Conservation (phyloP, 345 rosid genomes). For the Lumnitzera littorea region DNA sequence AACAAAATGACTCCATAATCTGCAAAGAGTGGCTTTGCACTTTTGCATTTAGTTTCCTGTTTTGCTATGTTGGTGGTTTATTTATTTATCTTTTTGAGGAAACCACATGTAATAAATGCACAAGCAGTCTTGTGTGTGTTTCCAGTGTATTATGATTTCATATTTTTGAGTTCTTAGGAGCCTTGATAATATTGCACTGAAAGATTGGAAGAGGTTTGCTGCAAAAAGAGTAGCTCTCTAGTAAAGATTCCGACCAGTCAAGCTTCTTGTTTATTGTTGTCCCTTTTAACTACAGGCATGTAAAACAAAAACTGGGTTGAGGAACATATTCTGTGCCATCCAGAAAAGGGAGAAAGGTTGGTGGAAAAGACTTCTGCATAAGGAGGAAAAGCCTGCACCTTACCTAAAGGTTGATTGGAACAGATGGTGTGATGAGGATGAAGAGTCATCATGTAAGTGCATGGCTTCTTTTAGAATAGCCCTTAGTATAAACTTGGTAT, state of each 20-base stretch:
- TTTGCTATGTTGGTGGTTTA: too few species aligned
- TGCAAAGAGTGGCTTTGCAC: too few species aligned
- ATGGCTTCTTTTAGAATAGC: neutral
- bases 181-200: too few species aligned
- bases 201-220: too few species aligned
- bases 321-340: slow-evolving; percentile 75
- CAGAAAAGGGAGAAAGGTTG: slow-evolving; percentile 84
- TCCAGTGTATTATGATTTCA: too few species aligned
- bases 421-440: slow-evolving; percentile 99
- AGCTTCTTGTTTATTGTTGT: slow-evolving; percentile 9
- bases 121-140: too few species aligned
- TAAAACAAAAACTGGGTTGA: slow-evolving; percentile 68
- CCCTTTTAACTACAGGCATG: slow-evolving; percentile 38
- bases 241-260: neutral
- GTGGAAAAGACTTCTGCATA: slow-evolving; percentile 85
- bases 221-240: neutral
- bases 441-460: slow-evolving; percentile 54
- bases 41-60: too few species aligned
- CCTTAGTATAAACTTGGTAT: too few species aligned
- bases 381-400: slow-evolving; percentile 93
- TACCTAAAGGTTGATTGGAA: slow-evolving; percentile 98
- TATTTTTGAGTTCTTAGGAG: too few species aligned
- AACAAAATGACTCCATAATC: too few species aligned
- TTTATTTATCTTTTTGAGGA: too few species aligned
- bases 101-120: too few species aligned